A percentile compares a stretch with the other conserved stretches of the same genome.
Evolutionary conservation across 805 yeast species (phyloP).

Genomic region (Wickerhamomyces bovis): DNA sequence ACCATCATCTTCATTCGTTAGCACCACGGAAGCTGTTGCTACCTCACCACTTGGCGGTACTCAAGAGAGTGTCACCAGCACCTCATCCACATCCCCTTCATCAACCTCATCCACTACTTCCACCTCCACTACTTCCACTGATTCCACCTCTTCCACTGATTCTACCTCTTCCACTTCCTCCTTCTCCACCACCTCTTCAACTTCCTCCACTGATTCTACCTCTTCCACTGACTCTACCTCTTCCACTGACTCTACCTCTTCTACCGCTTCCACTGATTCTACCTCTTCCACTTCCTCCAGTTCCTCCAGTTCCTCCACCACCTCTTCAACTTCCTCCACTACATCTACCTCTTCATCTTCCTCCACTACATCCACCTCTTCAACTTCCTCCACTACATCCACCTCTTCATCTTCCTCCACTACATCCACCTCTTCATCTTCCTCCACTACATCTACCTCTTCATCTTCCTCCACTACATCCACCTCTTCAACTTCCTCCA

Average conservation of each 20-base stretch:
- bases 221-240: too few relatives aligned
- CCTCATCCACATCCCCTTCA: too few relatives aligned
- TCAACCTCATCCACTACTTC: too few relatives aligned
- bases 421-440: conserved; percentile 4
- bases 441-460: conserved; percentile 5
- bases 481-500: conserved; percentile 1
- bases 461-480: conserved; percentile 6
- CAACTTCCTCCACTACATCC: conserved; percentile 6
- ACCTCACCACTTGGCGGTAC: not conserved
- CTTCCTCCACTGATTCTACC: conserved; percentile 2
- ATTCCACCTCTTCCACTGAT: too few relatives aligned
- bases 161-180: not conserved
- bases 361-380: not conserved
- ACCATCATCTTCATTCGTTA: not conserved
- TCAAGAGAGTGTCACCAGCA: not conserved
- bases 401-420: conserved; percentile 3
- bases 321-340: not conserved
- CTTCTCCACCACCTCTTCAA: not conserved
- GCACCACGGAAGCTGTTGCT: not conserved
- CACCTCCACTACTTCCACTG: too few relatives aligned
- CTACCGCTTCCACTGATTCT: too few relatives aligned
- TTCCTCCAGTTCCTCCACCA: not conserved
- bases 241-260: too few relatives aligned
- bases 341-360: conserved; percentile 2
- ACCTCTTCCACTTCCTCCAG: not conserved